Percentiles rank a stretch among this genome's conserved stretches.
Conservation (phyloP, 129 eudicot species). For the Helianthus annuus region DNA sequence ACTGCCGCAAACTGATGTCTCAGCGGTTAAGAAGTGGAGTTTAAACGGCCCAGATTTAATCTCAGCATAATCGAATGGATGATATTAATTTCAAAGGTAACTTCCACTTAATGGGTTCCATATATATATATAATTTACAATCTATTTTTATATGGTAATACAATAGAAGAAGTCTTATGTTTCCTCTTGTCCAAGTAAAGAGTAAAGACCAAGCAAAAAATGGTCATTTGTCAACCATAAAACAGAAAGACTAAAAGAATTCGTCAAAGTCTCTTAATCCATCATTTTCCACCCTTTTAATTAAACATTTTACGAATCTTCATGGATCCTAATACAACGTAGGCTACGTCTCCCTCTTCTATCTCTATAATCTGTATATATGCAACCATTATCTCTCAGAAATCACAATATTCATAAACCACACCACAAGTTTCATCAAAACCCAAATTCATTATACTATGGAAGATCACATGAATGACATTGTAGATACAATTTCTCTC, state of each 20-base stretch:
- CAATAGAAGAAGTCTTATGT: too few species aligned
- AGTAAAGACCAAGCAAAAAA: neutral
- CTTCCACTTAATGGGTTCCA: too few species aligned
- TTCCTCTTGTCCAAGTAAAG: neutral
- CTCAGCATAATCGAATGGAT: too few species aligned
- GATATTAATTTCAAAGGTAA: too few species aligned
- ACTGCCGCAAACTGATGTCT: too few species aligned
- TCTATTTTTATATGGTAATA: too few species aligned
- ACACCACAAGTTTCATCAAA: neutral
- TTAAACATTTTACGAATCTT: slow-evolving; percentile 12
- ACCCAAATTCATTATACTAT: neutral
- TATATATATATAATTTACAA: too few species aligned
- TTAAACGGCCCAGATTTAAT: too few species aligned
- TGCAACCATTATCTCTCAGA: neutral
- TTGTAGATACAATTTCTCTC: slow-evolving; percentile 28
- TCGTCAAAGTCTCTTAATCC: neutral
- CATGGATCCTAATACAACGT: slow-evolving; percentile 1
- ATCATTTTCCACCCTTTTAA: slow-evolving; percentile 4
- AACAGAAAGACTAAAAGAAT: neutral
- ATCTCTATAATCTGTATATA: slow-evolving; percentile 6
- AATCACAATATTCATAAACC: slow-evolving; percentile 9
- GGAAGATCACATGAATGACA: slow-evolving; percentile 16
- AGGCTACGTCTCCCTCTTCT: neutral
- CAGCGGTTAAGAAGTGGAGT: too few species aligned
- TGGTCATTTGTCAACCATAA: neutral